Conservation (phyloP, 2,329 filamentous ascomycete species). For the Sporothrix protearum region DNA sequence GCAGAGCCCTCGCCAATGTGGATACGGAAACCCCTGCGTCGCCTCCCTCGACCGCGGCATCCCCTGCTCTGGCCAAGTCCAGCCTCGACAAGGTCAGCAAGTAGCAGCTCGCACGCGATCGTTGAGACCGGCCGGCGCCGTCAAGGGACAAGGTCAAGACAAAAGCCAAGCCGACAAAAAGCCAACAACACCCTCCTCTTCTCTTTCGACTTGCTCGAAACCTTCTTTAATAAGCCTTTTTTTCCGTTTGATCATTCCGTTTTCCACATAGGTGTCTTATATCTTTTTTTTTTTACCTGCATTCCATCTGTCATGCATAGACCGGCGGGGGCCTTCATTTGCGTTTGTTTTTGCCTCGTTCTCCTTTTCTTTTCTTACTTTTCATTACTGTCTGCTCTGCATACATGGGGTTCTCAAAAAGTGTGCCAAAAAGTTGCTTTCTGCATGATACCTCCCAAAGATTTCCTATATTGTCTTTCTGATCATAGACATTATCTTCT, state of each 20-base stretch:
- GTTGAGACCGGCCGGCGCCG: constrained; percentile 44
- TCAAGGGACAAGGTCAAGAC: neutral
- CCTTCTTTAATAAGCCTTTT: constrained; percentile 20
- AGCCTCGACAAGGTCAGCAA: constrained; percentile 32
- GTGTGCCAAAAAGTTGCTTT: constrained; percentile 46
- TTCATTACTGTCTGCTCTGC: constrained; percentile 14
- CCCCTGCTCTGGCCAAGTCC: constrained; percentile 62
- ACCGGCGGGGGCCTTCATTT: constrained; percentile 35
- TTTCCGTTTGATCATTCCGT: constrained; percentile 12
- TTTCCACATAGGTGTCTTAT: constrained; percentile 35
- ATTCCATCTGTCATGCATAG: constrained; percentile 40
- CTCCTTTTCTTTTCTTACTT: constrained; percentile 29
- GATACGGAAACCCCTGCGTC: constrained; percentile 63
- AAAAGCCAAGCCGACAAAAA: neutral
- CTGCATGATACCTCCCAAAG: constrained; percentile 48
- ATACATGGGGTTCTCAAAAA: constrained; percentile 42
- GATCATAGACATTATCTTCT: constrained; percentile 21
- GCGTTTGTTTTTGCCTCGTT: neutral
- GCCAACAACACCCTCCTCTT: neutral
- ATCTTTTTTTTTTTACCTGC: constrained; percentile 47
- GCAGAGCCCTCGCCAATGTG: constrained; percentile 57
- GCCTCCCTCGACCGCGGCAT: constrained; percentile 65
- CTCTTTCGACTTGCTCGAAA: constrained; percentile 29
- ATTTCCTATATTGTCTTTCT: constrained; percentile 28
- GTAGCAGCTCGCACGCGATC: constrained; percentile 41